These are phyloP conservation scores for Phalaenopsis equestris DNA, from an alignment of 106 monocot species.

Conservation along the genomic window DNA sequence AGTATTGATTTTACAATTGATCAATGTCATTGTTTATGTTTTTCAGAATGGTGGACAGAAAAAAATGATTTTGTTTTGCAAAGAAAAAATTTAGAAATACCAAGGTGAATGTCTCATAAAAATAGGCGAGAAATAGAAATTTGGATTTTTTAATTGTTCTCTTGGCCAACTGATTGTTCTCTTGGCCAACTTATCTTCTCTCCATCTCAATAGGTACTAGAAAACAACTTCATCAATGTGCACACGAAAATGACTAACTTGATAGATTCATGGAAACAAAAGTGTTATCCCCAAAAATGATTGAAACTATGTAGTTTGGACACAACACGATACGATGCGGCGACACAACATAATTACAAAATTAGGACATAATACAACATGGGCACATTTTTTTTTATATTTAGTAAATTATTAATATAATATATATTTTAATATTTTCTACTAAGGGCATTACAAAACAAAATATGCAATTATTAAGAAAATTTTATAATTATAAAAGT, in stretches of 20 bases:
- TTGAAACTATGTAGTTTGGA: no score
- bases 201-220: background rate
- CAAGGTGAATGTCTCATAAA: background rate
- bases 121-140: background rate
- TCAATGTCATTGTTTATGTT: background rate
- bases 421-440: no score
- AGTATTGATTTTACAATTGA: background rate
- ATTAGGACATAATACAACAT: no score
- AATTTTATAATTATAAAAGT: no score
- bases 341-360: no score
- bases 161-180: slow-evolving; percentile 1
- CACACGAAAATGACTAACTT: background rate
- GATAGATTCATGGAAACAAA: background rate
- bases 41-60: background rate
- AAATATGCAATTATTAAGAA: no score
- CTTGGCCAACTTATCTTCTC: background rate
- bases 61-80: background rate
- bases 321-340: no score
- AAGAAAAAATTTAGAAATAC: background rate
- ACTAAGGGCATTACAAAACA: no score
- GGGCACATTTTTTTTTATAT: no score
- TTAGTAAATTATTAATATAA: no score
- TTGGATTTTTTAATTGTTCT: background rate
- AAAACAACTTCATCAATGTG: background rate
- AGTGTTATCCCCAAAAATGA: no score